These are phyloP conservation scores for Inga oerstediana DNA, from an alignment of 306 rosid genomes.

Conservation along the genomic window DNA sequence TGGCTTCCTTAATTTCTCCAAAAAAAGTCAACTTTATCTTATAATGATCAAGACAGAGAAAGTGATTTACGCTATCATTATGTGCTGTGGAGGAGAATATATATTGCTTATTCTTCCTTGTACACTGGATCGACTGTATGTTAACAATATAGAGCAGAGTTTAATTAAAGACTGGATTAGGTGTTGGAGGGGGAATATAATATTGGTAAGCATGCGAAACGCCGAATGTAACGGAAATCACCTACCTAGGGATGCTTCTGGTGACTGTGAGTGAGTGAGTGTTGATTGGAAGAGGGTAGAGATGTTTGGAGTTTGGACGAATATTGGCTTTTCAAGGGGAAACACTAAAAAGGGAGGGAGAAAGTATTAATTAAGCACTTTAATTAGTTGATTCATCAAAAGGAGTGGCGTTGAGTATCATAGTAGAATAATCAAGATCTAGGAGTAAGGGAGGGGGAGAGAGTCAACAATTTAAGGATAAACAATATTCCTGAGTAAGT, in stretches of 20 bases:
- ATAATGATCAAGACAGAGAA: background rate
- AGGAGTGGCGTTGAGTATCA: conserved; percentile 16
- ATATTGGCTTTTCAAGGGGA: conserved; percentile 11
- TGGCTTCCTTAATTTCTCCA: no score
- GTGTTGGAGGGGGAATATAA: no score
- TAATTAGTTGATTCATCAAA: background rate
- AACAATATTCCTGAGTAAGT: no score
- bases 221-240: background rate
- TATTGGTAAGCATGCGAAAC: background rate
- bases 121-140: no score
- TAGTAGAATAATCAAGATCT: background rate
- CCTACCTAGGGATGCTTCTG: background rate
- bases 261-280: conserved; percentile 24
- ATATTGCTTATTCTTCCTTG: background rate
- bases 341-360: background rate
- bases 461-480: background rate
- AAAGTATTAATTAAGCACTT: background rate
- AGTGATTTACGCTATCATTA: no score
- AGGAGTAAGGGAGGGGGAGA: background rate
- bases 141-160: no score
- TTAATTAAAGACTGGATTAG: no score
- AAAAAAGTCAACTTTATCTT: no score
- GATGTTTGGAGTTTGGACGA: background rate
- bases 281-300: conserved; percentile 14
- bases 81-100: no score